Base-by-base conservation (phyloP, 805 yeast genomes). In the Lipomyces sp. region DNA sequence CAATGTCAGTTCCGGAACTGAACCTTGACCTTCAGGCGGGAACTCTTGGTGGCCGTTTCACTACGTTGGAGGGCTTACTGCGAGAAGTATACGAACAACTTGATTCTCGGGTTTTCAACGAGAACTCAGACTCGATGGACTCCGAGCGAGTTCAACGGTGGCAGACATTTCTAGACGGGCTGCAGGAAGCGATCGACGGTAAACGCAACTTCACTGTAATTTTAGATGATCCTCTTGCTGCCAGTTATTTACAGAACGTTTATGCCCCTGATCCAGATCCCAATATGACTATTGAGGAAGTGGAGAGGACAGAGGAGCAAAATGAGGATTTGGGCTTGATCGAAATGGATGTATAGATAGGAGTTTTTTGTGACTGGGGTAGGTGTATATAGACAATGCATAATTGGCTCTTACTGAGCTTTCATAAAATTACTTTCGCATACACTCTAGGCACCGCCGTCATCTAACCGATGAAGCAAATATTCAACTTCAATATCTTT, bases 211-310 rank as follows among this genome's bases (percentile, higher is more conserved):
- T 93, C 71, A 91, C 97, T 0, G 77, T 93, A 32, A 67, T 79
- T 37, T 85, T 93, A 95, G 89, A 82, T 58, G 99, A 93, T 70
- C 98, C 99, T 5, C 72, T 93, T 63, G 96, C 97, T 18, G 84
- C 95, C 3, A 88, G 96, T 0, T 93, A 93, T 65, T 85, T 93
- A 57, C 99, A 93, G 71, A 93, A 93, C 66, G 93, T 91, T n/a
- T 93, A 90, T 65, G 99, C 99, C 32, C 99, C 99, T 24, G 99
- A 93, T 70, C 79, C 80, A 37, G 99, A 93, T 71, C 99, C 99
- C 59, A 87, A 91, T 67, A 93, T 93, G 98, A 75, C 68, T 37
- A 79, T 86, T 54, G 96, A 85, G 70, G 96, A 93, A 51, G 87
- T 80, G 61, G 95, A 88, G 60, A 85, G 99, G 74, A 83, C 95